Conservation (phyloP, 371 early-diverging fungal species). For the Lichtheimia corymbifera region DNA sequence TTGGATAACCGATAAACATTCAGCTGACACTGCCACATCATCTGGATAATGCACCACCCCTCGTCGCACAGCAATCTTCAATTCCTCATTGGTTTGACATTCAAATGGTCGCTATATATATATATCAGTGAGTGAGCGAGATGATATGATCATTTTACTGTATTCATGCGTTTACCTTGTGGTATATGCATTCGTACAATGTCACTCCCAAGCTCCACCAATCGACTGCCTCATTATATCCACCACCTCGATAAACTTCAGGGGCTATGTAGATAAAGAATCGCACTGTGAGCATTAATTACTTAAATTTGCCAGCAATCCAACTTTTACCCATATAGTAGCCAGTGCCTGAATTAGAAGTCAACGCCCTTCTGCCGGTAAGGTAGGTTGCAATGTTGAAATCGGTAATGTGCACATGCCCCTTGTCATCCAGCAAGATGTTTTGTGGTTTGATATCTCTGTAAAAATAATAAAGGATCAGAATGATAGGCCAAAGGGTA, state of each 20-base stretch:
- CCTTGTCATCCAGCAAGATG: constrained; percentile 76
- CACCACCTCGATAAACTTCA: constrained; percentile 72
- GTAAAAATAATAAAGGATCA: neutral
- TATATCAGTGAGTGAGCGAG: neutral
- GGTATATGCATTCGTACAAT: constrained; percentile 72
- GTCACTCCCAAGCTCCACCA: constrained; percentile 95
- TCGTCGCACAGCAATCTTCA: constrained; percentile 57
- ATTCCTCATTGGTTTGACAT: constrained; percentile 49
- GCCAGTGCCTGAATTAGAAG: constrained; percentile 77
- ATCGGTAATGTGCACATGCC: constrained; percentile 82
- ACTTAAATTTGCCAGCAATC: constrained; percentile 1
- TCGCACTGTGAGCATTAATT: neutral
- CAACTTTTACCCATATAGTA: constrained; percentile 72
- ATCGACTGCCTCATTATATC: constrained; percentile 78
- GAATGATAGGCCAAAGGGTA: too few species aligned
- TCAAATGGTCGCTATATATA: constrained; percentile 61
- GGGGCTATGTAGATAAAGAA: constrained; percentile 60
- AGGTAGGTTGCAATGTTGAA: constrained; percentile 78
- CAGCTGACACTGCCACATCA: constrained; percentile 54
- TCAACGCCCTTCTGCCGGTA: constrained; percentile 56
- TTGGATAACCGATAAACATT: constrained; percentile 63
- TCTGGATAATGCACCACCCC: constrained; percentile 60
- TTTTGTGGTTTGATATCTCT: constrained; percentile 87
- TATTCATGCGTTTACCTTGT: constrained; percentile 35
- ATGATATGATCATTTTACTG: neutral